These are phyloP conservation scores for Trametes gibbosa DNA, from an alignment of 768 basidiomycete species.

Conservation along the genomic window DNA sequence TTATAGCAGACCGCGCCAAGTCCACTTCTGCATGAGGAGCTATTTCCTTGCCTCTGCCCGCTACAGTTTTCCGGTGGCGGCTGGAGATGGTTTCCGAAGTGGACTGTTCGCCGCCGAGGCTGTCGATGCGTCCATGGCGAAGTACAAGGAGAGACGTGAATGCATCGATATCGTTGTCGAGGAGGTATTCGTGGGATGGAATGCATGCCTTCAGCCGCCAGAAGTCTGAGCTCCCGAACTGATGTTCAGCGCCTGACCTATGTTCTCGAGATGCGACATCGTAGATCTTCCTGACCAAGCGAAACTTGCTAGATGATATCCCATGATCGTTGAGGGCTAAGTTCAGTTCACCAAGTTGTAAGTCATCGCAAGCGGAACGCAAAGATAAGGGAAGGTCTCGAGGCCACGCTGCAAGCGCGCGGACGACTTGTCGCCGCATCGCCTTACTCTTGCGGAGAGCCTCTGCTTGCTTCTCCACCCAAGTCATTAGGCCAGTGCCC, in stretches of 20 bases:
- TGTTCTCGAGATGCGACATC: slow-evolving; percentile 40
- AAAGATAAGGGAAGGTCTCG: slow-evolving; percentile 52
- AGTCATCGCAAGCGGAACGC: slow-evolving; percentile 41
- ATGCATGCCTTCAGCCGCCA: slow-evolving; percentile 85
- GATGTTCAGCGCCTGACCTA: slow-evolving; percentile 27
- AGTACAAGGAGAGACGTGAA: slow-evolving; percentile 65
- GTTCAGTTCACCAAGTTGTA: slow-evolving; percentile 48
- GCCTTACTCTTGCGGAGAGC: slow-evolving; percentile 39
- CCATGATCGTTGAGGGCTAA: slow-evolving; percentile 54
- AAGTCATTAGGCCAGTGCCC: slow-evolving; percentile 51
- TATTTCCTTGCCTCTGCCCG: not conserved
- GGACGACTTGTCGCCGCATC: slow-evolving; percentile 43
- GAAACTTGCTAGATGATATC: slow-evolving; percentile 75
- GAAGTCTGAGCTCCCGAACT: slow-evolving; percentile 63
- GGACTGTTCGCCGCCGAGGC: slow-evolving; percentile 48
- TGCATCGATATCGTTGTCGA: slow-evolving; percentile 66
- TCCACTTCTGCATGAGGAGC: slow-evolving; percentile 5
- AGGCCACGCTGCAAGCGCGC: slow-evolving; percentile 77
- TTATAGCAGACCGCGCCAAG: slow-evolving; percentile 46
- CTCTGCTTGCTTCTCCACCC: slow-evolving; percentile 60
- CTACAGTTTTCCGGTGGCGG: slow-evolving; percentile 29
- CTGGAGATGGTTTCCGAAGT: slow-evolving; percentile 43
- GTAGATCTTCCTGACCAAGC: slow-evolving; percentile 63
- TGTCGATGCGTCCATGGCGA: slow-evolving; percentile 58
- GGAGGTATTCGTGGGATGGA: slow-evolving; percentile 50